Conservation (phyloP, 768 basidiomycete genomes). For the Rossbeevera mucosa region DNA sequence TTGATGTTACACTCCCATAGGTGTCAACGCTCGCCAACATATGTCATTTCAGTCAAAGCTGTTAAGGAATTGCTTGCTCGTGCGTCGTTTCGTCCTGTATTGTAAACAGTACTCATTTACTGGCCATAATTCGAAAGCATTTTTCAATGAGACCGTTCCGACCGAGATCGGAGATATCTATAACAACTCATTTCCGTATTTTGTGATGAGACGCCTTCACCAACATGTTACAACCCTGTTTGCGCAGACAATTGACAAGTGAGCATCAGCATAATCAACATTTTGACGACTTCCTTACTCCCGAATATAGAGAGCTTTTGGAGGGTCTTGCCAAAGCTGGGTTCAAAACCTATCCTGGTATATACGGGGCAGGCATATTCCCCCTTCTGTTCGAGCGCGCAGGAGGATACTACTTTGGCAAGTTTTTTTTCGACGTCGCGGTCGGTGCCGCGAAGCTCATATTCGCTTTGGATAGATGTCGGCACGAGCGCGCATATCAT, state of each 20-base stretch:
- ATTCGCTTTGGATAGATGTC: constrained; percentile 18
- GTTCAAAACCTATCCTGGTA: constrained; percentile 36
- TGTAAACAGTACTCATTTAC: neutral
- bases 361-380: constrained; percentile 31
- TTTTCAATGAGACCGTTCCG: constrained; percentile 20
- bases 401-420: constrained; percentile 42
- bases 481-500: constrained; percentile 43
- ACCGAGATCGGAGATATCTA: constrained; percentile 22
- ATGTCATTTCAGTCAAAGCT: constrained; percentile 13
- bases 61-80: constrained; percentile 9
- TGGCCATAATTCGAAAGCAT: neutral
- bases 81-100: neutral
- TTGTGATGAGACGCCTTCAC: constrained; percentile 11
- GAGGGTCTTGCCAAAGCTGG: constrained; percentile 37
- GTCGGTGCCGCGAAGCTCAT: neutral
- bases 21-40: constrained; percentile 25
- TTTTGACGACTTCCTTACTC: neutral
- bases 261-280: too few relatives aligned
- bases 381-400: constrained; percentile 23
- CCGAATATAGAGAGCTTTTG: constrained; percentile 27
- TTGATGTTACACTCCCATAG: constrained; percentile 9
- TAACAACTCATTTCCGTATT: constrained; percentile 13
- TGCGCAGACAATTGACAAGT: constrained; percentile 28
- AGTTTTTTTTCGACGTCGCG: neutral
- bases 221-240: constrained; percentile 16